phyloP scores from a whole-genome alignment of 371 early-diverging fungal species.

The Mycotypha africana region DNA sequence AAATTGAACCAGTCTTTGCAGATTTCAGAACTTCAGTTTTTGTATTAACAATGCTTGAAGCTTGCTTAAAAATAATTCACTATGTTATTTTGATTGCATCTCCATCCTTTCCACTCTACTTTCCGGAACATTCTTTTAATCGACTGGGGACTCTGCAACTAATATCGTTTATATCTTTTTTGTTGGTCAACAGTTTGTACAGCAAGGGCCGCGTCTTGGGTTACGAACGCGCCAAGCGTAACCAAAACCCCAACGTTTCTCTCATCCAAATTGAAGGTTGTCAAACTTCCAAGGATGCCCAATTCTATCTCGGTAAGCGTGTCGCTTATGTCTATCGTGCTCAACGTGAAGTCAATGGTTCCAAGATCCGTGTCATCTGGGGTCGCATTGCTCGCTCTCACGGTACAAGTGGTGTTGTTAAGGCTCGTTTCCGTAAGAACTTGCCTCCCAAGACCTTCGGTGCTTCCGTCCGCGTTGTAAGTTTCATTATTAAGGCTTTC shows the following conservation, averaged over 20 bases:
- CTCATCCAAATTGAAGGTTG: constrained; percentile 92
- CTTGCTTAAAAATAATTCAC: too few relatives aligned
- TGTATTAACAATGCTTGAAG: too few relatives aligned
- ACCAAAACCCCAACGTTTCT: constrained; percentile 82
- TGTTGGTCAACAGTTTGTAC: constrained; percentile 73
- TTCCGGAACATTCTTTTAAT: background rate
- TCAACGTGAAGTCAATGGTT: constrained; percentile 85
- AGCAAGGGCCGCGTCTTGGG: constrained; percentile 93
- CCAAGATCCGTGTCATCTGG: constrained; percentile 94
- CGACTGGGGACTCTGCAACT: background rate
- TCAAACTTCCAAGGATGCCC: constrained; percentile 75
- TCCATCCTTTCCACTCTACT: background rate
- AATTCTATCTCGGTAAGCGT: constrained; percentile 88
- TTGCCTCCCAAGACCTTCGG: constrained; percentile 91
- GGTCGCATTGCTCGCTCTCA: constrained; percentile 91
- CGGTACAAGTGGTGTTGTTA: constrained; percentile 88
- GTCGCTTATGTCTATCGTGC: constrained; percentile 80
- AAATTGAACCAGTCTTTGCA: too few relatives aligned
- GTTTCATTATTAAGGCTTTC: constrained; percentile 8
- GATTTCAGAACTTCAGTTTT: too few relatives aligned
- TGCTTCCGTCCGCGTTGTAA: constrained; percentile 82
- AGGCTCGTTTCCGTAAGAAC: constrained; percentile 92
- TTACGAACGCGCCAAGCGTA: constrained; percentile 87
- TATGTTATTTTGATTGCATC: background rate
- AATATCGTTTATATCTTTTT: background rate